phyloP scores from a whole-genome alignment of 2,329 filamentous ascomycete species.

The Calonectria pteridis region DNA sequence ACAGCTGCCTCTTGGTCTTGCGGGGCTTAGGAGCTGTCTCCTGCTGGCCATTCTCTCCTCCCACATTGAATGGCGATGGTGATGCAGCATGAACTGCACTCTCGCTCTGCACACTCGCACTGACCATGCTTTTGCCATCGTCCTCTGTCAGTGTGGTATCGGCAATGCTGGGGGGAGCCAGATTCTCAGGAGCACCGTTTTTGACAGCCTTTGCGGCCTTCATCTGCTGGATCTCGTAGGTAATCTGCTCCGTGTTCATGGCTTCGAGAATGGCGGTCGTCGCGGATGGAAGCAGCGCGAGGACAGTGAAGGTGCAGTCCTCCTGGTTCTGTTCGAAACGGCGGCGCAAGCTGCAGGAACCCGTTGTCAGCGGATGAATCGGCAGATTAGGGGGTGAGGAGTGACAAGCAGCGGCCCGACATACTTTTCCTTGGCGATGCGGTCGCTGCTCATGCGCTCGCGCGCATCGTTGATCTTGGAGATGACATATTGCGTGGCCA shows the following conservation, averaged over 20 bases:
- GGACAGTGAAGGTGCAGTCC: slow-evolving; percentile 97
- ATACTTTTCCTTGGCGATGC: slow-evolving; percentile 97
- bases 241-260: slow-evolving; percentile 92
- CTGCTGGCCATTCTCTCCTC: slow-evolving; percentile 51
- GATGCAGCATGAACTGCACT: slow-evolving; percentile 81
- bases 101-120: slow-evolving; percentile 81
- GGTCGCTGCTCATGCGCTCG: slow-evolving; percentile 96
- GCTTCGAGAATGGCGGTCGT: slow-evolving; percentile 89
- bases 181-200: slow-evolving; percentile 65
- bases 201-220: slow-evolving; percentile 76
- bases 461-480: slow-evolving; percentile 92
- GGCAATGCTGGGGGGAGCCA: slow-evolving; percentile 71
- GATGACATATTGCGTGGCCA: slow-evolving; percentile 92
- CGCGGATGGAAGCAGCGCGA: slow-evolving; percentile 93
- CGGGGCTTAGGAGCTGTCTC: slow-evolving; percentile 62
- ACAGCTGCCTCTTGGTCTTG: slow-evolving; percentile 92
- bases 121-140: slow-evolving; percentile 81
- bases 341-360: slow-evolving; percentile 78
- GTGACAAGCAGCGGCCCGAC: slow-evolving; percentile 41
- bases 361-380: slow-evolving; percentile 13
- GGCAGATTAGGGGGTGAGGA: background rate
- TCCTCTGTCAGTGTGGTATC: slow-evolving; percentile 85
- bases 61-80: slow-evolving; percentile 61
- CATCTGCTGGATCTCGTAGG: slow-evolving; percentile 93
- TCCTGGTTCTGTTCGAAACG: slow-evolving; percentile 99